phyloP scores from a whole-genome alignment of 306 rosid genomes.

The Psophocarpus tetragonolobus region DNA sequence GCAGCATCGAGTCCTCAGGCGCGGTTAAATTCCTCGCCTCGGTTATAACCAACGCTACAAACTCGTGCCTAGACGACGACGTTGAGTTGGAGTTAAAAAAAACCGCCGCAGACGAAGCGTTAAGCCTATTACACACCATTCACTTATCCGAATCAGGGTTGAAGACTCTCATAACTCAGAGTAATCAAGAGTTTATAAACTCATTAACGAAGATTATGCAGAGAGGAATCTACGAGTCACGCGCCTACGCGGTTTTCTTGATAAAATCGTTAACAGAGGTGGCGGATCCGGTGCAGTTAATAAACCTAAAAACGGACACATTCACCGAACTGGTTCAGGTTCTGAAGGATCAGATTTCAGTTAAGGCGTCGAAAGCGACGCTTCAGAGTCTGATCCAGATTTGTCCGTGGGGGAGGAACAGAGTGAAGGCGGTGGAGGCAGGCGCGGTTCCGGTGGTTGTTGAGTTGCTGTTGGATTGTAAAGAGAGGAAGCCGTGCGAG shows the following conservation, averaged over 20 bases:
- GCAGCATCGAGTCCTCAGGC: constrained; percentile 62
- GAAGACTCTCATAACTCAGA: constrained; percentile 36
- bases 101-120: constrained; percentile 54
- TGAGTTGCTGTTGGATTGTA: constrained; percentile 57
- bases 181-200: constrained; percentile 42
- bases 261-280: constrained; percentile 59
- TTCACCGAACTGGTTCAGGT: constrained; percentile 52
- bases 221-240: constrained; percentile 61
- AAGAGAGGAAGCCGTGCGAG: constrained; percentile 55
- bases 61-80: neutral
- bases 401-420: constrained; percentile 62
- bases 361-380: constrained; percentile 55
- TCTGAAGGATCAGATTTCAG: constrained; percentile 59
- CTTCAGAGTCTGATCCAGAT: constrained; percentile 48
- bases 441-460: constrained; percentile 59
- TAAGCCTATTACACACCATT: constrained; percentile 52
- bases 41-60: neutral
- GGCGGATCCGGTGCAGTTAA: constrained; percentile 32
- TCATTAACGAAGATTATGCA: constrained; percentile 51
- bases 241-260: constrained; percentile 60
- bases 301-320: constrained; percentile 34
- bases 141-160: constrained; percentile 48
- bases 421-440: constrained; percentile 61
- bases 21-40: constrained; percentile 64
- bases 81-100: constrained; percentile 1